Evolutionary conservation across 306 rosid genomes (phyloP).

Genomic region (Cicer yamashitae): DNA sequence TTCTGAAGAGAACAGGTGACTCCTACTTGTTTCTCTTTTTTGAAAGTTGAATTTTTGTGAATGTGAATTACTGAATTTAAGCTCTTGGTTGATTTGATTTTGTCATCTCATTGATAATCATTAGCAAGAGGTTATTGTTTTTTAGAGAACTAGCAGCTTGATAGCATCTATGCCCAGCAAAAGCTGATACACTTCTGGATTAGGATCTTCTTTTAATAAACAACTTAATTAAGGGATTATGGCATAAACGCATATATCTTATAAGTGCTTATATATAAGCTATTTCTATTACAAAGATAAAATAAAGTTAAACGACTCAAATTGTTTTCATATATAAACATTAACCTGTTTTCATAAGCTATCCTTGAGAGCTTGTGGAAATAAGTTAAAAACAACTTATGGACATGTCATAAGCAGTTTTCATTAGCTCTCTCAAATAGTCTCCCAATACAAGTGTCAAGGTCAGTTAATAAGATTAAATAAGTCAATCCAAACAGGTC

Average conservation of each 20-base stretch:
- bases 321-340: neutral
- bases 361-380: neutral
- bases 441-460: neutral
- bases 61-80: neutral
- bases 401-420: neutral
- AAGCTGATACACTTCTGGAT: neutral
- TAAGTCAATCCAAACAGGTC: neutral
- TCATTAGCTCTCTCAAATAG: neutral
- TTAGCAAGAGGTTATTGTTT: slow-evolving; percentile 1
- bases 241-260: neutral
- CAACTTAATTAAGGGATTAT: neutral
- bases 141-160: slow-evolving; percentile 5
- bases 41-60: neutral
- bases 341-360: neutral
- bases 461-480: neutral
- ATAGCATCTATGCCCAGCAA: slow-evolving; percentile 2
- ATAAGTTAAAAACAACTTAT: neutral
- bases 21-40: slow-evolving; percentile 11
- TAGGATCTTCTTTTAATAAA: neutral
- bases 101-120: neutral
- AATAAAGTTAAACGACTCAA: neutral
- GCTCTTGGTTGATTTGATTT: slow-evolving; percentile 33
- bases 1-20: slow-evolving; percentile 85
- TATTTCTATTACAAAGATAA: neutral
- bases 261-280: neutral